A percentile compares a stretch with the other conserved stretches of the same genome.
These are phyloP conservation scores for Metschnikowia chrysomelidarum DNA, from an alignment of 805 yeast species.

Conservation along the genomic window DNA sequence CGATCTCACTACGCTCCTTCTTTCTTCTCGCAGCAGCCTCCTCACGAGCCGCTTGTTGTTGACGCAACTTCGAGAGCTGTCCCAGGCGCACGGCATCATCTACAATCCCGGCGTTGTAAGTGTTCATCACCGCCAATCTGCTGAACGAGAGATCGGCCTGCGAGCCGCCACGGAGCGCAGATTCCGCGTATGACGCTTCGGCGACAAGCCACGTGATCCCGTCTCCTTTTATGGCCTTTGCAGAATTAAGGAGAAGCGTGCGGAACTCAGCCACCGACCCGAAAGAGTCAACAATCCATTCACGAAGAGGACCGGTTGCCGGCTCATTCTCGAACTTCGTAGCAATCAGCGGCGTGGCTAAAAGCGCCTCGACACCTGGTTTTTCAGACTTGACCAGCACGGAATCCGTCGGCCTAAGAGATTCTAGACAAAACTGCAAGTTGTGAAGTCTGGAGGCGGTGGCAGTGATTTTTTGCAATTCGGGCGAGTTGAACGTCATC, in stretches of 20 bases:
- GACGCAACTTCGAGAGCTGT: slow-evolving; percentile 44
- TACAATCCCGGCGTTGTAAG: slow-evolving; percentile 90
- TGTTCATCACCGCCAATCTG: slow-evolving; percentile 65
- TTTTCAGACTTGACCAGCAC: slow-evolving; percentile 19
- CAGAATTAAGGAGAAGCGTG: slow-evolving; percentile 65
- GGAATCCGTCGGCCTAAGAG: slow-evolving; percentile 30
- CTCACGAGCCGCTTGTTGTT: slow-evolving; percentile 31
- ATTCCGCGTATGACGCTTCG: slow-evolving; percentile 36
- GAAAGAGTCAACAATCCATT: slow-evolving; percentile 59
- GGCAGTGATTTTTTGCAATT: slow-evolving; percentile 42
- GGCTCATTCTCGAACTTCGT: slow-evolving; percentile 34
- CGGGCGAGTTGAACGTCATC: slow-evolving; percentile 45
- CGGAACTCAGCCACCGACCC: slow-evolving; percentile 78
- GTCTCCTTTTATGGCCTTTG: slow-evolving; percentile 75
- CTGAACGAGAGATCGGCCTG: slow-evolving; percentile 27
- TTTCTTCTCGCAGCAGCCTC: slow-evolving; percentile 26
- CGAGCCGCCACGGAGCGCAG: slow-evolving; percentile 22
- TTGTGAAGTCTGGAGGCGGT: slow-evolving; percentile 48
- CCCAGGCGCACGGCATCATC: slow-evolving; percentile 56
- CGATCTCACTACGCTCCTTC: slow-evolving; percentile 22
- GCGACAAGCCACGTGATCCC: slow-evolving; percentile 92
- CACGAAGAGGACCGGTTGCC: slow-evolving; percentile 32
- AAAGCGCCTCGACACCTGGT: slow-evolving; percentile 31
- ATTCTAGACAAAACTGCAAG: slow-evolving; percentile 47
- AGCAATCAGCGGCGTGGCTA: slow-evolving; percentile 44